Evolutionary conservation across 495 filamentous ascomycete species (phyloP), one percentile per base, ranked within the genome.

Genomic region (Cercophora sp.): DNA sequence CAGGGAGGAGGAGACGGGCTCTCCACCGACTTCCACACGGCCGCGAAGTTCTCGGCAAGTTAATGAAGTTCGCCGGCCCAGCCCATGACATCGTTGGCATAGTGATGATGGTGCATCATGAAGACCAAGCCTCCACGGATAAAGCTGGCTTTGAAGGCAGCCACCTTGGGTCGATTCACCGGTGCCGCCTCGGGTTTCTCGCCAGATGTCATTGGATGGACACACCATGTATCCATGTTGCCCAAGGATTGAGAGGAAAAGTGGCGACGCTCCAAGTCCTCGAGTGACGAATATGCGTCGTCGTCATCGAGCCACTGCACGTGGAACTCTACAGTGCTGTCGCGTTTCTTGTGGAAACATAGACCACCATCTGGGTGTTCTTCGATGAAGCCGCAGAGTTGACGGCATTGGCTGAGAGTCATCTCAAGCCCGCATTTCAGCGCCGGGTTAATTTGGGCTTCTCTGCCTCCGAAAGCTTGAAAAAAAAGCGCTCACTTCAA

Each of bases 91-190:
- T 76, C 72, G 50, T 71, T 69, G 43, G 66, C 51, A 51, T 69
- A 72, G 47, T 78, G 73, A 48, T 74, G 73, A 49, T 66, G 59
- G 45, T 73, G 69, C 60, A 71, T 71, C 43, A 64, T 69, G 54
- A 76, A 68, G 11, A 74, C 58, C 13, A 75, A 32, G 1, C 71
- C 72, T 1, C 74, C 71, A 1, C 37, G 65, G 25, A 75, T 67
- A 22, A 76, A 72, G 32, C 69, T 73, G 0, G 59, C 62, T 54
- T 74, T 69, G 53, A 70, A 76, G 2, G 65, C 70, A 0, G 73
- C 65, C 4, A 66, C 57, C 0, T 58, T 56, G 5, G 72, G 72
- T 24, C 55, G 63, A 4, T 25, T 55, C 24, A 63, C 61, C 0
- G 72, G 70, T 3, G 66, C 58, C 8, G 63, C 62, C 34, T 72